phyloP scores from a whole-genome alignment of 2,329 filamentous ascomycete genomes.

The Penicillium italicum region DNA sequence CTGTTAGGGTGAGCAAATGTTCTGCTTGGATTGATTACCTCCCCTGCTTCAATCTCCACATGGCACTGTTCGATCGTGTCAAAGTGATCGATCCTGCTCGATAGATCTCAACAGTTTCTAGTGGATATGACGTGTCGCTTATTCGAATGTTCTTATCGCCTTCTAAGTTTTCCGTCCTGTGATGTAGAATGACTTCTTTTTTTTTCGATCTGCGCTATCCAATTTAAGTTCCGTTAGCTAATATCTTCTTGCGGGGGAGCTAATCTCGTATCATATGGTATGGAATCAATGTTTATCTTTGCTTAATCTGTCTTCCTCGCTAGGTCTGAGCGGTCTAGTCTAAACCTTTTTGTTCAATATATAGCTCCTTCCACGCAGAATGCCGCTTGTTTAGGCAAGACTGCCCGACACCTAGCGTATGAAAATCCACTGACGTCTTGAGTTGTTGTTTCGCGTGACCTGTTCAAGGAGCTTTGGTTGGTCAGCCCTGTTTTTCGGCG shows the following conservation, averaged over 20 bases:
- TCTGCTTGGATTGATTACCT: background rate
- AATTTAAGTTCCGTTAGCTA: background rate
- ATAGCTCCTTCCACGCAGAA: background rate
- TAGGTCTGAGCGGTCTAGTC: background rate
- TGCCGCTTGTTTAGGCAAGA: background rate
- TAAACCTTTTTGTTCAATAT: background rate
- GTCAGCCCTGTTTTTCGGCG: background rate
- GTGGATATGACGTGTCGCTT: background rate
- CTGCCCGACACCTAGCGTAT: constrained; percentile 10
- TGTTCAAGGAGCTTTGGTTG: background rate
- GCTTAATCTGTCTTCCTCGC: background rate
- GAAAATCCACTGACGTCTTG: constrained; percentile 6
- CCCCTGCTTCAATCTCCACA: background rate
- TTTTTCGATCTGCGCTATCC: constrained; percentile 6
- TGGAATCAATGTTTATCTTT: constrained; percentile 1
- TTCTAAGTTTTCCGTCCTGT: background rate
- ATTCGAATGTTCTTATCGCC: constrained; percentile 3
- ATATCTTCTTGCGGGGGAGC: constrained; percentile 2
- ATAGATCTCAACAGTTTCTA: constrained; percentile 3
- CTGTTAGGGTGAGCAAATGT: background rate
- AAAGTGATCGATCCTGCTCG: background rate
- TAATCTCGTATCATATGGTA: background rate
- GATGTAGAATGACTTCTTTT: background rate
- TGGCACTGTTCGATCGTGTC: constrained; percentile 2
- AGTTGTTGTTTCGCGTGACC: constrained; percentile 8